Percentiles rank a stretch among this genome's conserved stretches.
Conservation (phyloP, 2,329 filamentous ascomycete species). For the Aspergillus sp. region DNA sequence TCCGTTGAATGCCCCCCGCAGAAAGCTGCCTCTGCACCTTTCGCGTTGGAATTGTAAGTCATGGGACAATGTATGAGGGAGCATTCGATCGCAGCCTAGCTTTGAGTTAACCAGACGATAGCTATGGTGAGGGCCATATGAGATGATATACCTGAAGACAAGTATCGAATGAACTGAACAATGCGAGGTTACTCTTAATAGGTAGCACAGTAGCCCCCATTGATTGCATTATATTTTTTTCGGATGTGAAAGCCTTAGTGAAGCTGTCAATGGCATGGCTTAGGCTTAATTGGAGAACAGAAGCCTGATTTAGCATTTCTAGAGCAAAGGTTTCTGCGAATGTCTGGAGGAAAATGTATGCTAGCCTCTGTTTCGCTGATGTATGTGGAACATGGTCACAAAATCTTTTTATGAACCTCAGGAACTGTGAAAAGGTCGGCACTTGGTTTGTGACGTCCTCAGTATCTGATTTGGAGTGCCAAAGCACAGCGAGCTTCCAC, state of each 20-base stretch:
- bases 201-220: constrained; percentile 28
- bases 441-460: constrained; percentile 21
- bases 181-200: constrained; percentile 14
- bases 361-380: constrained; percentile 31
- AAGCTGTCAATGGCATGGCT: constrained; percentile 33
- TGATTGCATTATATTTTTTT: constrained; percentile 14
- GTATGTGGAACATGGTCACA: constrained; percentile 24
- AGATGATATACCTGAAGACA: constrained; percentile 35
- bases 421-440: constrained; percentile 29
- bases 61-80: constrained; percentile 13
- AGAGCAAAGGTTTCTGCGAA: constrained; percentile 33
- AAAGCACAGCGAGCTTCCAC: constrained; percentile 33
- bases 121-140: background rate
- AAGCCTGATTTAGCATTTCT: constrained; percentile 24
- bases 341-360: constrained; percentile 34
- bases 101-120: constrained; percentile 20
- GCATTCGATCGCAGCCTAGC: constrained; percentile 28
- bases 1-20: background rate
- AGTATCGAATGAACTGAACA: constrained; percentile 27
- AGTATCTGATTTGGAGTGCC: constrained; percentile 26
- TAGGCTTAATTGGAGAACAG: constrained; percentile 34
- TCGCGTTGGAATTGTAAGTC: background rate
- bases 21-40: background rate
- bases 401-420: constrained; percentile 27
- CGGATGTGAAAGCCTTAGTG: constrained; percentile 21